These are phyloP conservation scores for Corylus avellana DNA, from an alignment of 306 rosid species.

Conservation along the genomic window DNA sequence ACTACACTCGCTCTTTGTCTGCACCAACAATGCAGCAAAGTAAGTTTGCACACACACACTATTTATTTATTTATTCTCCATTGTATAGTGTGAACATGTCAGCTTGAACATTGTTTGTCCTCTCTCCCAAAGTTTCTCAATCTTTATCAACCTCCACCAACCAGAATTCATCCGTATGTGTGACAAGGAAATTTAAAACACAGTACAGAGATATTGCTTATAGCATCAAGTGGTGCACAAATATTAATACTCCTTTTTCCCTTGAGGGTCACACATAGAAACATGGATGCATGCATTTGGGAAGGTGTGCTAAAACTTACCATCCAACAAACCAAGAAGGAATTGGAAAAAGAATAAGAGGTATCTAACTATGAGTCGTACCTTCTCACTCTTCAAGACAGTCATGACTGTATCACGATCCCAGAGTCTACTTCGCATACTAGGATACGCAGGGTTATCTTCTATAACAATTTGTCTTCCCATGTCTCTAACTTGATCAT, in stretches of 20 bases:
- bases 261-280: not conserved
- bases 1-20: no score
- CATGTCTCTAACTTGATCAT: slow-evolving; percentile 74
- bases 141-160: not conserved
- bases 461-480: slow-evolving; percentile 58
- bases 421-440: slow-evolving; percentile 66
- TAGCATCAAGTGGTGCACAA: not conserved
- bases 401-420: slow-evolving; percentile 47
- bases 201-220: not conserved
- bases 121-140: not conserved
- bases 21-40: no score
- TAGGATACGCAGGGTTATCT: slow-evolving; percentile 33
- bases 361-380: not conserved
- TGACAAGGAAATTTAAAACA: not conserved
- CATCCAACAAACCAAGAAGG: not conserved
- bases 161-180: not conserved
- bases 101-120: not conserved
- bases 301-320: not conserved
- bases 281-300: not conserved
- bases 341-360: not conserved
- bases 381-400: slow-evolving; percentile 46
- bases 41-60: no score
- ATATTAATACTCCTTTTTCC: not conserved
- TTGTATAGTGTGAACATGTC: not conserved
- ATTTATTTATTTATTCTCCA: not conserved